Evolutionary conservation across 1,284 basidiomycete species (phyloP).

Genomic region (Trichosporon faecale): DNA sequence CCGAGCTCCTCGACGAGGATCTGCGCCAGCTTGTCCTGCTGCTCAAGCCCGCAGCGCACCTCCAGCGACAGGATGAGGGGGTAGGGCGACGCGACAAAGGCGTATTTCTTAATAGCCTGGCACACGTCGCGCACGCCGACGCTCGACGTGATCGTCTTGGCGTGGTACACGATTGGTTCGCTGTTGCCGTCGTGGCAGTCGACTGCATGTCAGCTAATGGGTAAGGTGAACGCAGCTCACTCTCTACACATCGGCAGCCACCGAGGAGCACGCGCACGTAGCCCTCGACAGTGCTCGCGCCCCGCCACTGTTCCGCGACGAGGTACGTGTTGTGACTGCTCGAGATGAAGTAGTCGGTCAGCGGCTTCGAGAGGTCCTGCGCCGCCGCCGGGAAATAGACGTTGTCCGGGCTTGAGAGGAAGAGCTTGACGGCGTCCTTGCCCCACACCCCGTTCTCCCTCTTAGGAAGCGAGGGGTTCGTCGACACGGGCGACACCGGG

Average conservation of each 20-base stretch:
- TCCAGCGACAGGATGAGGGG: slow-evolving; percentile 94
- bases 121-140: slow-evolving; percentile 82
- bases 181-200: slow-evolving; percentile 88
- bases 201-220: slow-evolving; percentile 57
- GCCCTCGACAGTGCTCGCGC: slow-evolving; percentile 90
- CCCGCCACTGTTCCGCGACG: slow-evolving; percentile 88
- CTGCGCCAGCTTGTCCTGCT: slow-evolving; percentile 76
- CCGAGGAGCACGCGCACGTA: slow-evolving; percentile 90
- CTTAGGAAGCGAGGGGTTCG: slow-evolving; percentile 4
- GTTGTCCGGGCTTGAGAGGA: slow-evolving; percentile 70
- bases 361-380: slow-evolving; percentile 74
- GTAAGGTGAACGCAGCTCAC: slow-evolving; percentile 56
- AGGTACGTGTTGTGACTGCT: slow-evolving; percentile 98
- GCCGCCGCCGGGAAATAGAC: slow-evolving; percentile 52
- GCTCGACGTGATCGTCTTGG: slow-evolving; percentile 84
- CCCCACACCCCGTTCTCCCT: slow-evolving; percentile 27
- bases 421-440: slow-evolving; percentile 51
- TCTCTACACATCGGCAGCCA: slow-evolving; percentile 86
- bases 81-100: slow-evolving; percentile 88
- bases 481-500: background rate
- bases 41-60: slow-evolving; percentile 76
- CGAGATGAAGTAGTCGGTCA: slow-evolving; percentile 87
- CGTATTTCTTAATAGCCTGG: slow-evolving; percentile 83
- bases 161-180: slow-evolving; percentile 83
- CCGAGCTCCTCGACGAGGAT: slow-evolving; percentile 81